A percentile compares a stretch with the other conserved stretches of the same genome.
These are phyloP conservation scores for Moesziomyces antarcticus DNA, from an alignment of 1,284 basidiomycete species.

Conservation along the genomic window DNA sequence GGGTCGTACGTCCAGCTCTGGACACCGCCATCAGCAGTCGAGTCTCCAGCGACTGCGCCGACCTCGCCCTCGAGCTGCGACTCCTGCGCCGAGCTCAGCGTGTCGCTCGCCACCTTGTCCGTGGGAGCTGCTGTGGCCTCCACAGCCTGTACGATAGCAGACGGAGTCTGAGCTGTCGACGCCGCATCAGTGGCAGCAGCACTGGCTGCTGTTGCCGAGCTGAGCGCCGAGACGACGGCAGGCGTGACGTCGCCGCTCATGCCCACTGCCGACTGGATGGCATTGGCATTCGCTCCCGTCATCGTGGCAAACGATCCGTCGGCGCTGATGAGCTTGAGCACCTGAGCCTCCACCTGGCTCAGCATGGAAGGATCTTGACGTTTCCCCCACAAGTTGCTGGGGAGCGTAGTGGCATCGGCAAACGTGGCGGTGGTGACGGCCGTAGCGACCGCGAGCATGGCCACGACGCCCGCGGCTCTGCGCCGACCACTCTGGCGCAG, in stretches of 20 bases:
- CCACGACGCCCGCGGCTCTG: constrained; percentile 4
- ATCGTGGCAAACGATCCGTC: constrained; percentile 29
- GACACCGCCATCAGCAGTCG: neutral
- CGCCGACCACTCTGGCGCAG: neutral
- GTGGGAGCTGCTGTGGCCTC: constrained; percentile 13
- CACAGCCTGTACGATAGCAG: constrained; percentile 11
- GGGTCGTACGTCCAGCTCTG: constrained; percentile 36
- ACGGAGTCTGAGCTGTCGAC: neutral
- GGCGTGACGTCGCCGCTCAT: constrained; percentile 26
- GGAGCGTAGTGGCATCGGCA: constrained; percentile 8
- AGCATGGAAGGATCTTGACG: constrained; percentile 14
- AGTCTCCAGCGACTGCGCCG: neutral
- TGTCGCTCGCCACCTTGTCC: constrained; percentile 28
- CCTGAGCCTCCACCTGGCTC: constrained; percentile 8
- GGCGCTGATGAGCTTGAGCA: constrained; percentile 36
- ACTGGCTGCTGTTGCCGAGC: neutral
- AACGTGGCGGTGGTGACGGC: constrained; percentile 3
- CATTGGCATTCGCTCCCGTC: constrained; percentile 18
- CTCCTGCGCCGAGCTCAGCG: constrained; percentile 5
- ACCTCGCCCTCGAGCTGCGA: constrained; percentile 13
- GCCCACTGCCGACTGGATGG: constrained; percentile 29
- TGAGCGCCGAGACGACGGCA: neutral
- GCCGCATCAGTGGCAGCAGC: neutral
- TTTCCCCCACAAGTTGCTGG: constrained; percentile 18
- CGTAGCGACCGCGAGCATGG: constrained; percentile 16